Conservation (phyloP, 192 early-diverging fungal species). For the Lobosporangium transversale region DNA sequence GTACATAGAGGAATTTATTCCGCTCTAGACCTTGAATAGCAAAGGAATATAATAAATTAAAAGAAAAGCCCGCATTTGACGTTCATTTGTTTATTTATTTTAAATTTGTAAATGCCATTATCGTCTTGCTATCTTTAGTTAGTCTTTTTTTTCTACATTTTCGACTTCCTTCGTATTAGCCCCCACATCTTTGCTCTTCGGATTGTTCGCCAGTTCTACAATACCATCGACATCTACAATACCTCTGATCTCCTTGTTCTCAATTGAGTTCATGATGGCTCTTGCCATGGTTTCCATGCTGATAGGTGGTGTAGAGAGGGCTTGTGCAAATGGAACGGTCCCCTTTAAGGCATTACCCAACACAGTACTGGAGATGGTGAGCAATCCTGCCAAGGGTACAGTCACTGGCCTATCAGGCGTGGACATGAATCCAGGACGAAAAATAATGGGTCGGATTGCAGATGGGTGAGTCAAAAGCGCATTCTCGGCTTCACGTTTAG, state of each 20-base stretch:
- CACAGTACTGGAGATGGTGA: constrained; percentile 57
- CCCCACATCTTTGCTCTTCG: constrained; percentile 16
- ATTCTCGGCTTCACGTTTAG: constrained; percentile 77
- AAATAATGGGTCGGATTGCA: constrained; percentile 57
- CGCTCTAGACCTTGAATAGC: no score
- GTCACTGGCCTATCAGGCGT: constrained; percentile 66
- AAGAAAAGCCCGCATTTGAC: neutral
- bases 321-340: constrained; percentile 59
- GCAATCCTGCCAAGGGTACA: constrained; percentile 64
- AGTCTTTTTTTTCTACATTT: neutral
- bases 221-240: constrained; percentile 61
- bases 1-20: neutral
- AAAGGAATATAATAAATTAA: neutral
- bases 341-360: constrained; percentile 52
- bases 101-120: neutral
- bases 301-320: constrained; percentile 55
- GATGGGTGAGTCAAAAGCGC: constrained; percentile 58
- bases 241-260: constrained; percentile 40
- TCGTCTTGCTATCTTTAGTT: neutral
- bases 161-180: constrained; percentile 19
- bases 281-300: constrained; percentile 58
- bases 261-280: constrained; percentile 54
- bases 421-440: constrained; percentile 67
- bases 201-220: constrained; percentile 46
- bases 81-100: neutral